Conservation (phyloP, 495 filamentous ascomycete species). For the Podospora pseudoanserina region DNA sequence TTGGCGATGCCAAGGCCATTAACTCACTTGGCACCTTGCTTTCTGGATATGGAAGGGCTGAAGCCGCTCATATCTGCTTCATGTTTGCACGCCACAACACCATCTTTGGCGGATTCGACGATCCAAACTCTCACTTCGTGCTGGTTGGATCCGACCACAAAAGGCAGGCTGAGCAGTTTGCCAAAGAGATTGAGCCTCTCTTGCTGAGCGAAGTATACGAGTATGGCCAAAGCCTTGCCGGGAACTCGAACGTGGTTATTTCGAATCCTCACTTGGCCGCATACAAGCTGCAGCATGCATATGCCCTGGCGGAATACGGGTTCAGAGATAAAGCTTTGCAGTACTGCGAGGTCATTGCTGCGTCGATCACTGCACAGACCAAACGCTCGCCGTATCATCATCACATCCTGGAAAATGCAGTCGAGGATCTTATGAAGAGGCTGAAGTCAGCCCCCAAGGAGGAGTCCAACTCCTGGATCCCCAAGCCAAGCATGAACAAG, state of each 20-base stretch:
- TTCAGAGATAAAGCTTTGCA: slow-evolving; percentile 76
- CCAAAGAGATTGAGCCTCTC: slow-evolving; percentile 76
- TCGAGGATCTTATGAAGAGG: slow-evolving; percentile 80
- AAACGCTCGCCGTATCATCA: slow-evolving; percentile 82
- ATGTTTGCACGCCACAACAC: slow-evolving; percentile 55
- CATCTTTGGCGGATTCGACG: slow-evolving; percentile 78
- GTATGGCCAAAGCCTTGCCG: slow-evolving; percentile 66
- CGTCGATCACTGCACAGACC: slow-evolving; percentile 77
- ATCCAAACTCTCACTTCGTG: slow-evolving; percentile 70
- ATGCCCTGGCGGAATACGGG: slow-evolving; percentile 77
- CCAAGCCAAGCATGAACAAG: slow-evolving; percentile 90
- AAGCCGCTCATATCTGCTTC: slow-evolving; percentile 87
- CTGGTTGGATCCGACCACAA: slow-evolving; percentile 81
- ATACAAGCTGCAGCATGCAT: slow-evolving; percentile 86
- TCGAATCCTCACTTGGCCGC: slow-evolving; percentile 75
- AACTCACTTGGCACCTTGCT: slow-evolving; percentile 78
- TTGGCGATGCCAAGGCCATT: slow-evolving; percentile 71
- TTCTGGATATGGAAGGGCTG: slow-evolving; percentile 78
- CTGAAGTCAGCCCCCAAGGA: slow-evolving; percentile 81
- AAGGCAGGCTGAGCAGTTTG: slow-evolving; percentile 59
- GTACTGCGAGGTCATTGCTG: slow-evolving; percentile 83
- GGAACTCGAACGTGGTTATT: slow-evolving; percentile 49
- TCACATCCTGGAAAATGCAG: slow-evolving; percentile 60
- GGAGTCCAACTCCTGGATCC: slow-evolving; percentile 68
- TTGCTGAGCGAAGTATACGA: slow-evolving; percentile 92